Percentiles rank a stretch among this genome's conserved stretches.
phyloP scores from a whole-genome alignment of 352 stramenopile species.

The Phytophthora sp. region DNA sequence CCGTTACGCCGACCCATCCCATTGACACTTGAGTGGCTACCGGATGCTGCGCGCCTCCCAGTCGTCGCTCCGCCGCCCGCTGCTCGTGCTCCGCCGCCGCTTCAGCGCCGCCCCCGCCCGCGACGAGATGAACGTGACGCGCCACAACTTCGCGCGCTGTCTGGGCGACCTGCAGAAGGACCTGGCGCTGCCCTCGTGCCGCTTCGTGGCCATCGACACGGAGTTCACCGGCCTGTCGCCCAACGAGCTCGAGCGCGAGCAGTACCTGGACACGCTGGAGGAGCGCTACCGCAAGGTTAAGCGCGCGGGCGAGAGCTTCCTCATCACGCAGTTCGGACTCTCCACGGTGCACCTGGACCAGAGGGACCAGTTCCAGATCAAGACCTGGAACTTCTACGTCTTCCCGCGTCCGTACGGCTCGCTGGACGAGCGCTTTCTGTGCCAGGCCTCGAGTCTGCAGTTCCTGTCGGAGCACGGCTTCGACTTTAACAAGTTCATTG shows the following conservation, averaged over 20 bases:
- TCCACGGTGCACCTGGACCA: conserved; percentile 75
- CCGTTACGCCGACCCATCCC: background rate
- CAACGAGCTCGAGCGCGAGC: conserved; percentile 67
- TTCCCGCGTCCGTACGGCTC: conserved; percentile 73
- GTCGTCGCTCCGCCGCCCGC: conserved; percentile 31
- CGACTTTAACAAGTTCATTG: conserved; percentile 90
- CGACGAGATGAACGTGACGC: conserved; percentile 79
- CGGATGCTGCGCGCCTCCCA: conserved; percentile 37
- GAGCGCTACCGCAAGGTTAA: conserved; percentile 82
- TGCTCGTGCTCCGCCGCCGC: conserved; percentile 23
- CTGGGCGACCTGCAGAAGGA: conserved; percentile 67
- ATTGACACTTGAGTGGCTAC: conserved; percentile 20
- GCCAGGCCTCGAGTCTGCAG: conserved; percentile 79
- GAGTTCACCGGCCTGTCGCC: conserved; percentile 83
- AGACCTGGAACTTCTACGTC: conserved; percentile 90
- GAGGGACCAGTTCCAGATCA: conserved; percentile 60
- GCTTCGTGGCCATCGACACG: conserved; percentile 84
- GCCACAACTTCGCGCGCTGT: conserved; percentile 76
- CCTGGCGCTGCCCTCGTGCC: conserved; percentile 60
- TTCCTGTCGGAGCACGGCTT: conserved; percentile 87
- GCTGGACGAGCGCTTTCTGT: conserved; percentile 78
- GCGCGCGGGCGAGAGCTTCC: conserved; percentile 74
- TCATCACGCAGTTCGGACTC: conserved; percentile 85
- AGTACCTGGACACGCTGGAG: conserved; percentile 78
- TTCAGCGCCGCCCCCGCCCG: conserved; percentile 1